These are phyloP conservation scores for Solanum appendiculatum DNA, from an alignment of 257 asterid genomes.

Conservation along the genomic window DNA sequence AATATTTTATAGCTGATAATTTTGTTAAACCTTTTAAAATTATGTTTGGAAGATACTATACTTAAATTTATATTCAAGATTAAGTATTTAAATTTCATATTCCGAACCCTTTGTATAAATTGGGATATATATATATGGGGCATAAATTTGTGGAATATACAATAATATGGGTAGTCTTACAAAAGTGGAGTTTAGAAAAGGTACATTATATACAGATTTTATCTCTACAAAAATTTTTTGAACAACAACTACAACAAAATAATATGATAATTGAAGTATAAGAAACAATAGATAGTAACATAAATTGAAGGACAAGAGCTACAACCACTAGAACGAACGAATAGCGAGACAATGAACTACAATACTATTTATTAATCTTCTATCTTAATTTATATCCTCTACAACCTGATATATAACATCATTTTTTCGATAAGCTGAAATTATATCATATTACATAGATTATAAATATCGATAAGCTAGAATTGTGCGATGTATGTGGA, in stretches of 20 bases:
- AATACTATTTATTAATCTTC: background rate
- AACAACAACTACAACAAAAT: background rate
- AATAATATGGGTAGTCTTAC: too few species aligned
- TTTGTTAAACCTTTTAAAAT: background rate
- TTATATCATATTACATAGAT: background rate
- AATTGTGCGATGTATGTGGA: background rate
- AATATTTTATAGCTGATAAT: background rate
- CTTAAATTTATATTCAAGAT: too few species aligned
- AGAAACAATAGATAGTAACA: too few species aligned
- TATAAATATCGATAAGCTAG: background rate
- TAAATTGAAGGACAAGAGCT: background rate
- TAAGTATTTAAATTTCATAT: too few species aligned
- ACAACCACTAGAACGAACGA: background rate
- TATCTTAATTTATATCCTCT: background rate
- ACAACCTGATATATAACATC: background rate
- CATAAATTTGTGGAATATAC: too few species aligned
- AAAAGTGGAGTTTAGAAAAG: too few species aligned
- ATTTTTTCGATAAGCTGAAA: background rate
- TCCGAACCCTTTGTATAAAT: too few species aligned
- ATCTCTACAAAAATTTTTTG: too few species aligned
- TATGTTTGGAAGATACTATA: too few species aligned
- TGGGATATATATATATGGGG: too few species aligned
- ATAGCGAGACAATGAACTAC: accelerated
- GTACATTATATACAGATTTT: too few species aligned
- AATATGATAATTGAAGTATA: too few species aligned